Evolutionary conservation across 1,284 basidiomycete species (phyloP).

Genomic region (Limonomyces culmigenus): DNA sequence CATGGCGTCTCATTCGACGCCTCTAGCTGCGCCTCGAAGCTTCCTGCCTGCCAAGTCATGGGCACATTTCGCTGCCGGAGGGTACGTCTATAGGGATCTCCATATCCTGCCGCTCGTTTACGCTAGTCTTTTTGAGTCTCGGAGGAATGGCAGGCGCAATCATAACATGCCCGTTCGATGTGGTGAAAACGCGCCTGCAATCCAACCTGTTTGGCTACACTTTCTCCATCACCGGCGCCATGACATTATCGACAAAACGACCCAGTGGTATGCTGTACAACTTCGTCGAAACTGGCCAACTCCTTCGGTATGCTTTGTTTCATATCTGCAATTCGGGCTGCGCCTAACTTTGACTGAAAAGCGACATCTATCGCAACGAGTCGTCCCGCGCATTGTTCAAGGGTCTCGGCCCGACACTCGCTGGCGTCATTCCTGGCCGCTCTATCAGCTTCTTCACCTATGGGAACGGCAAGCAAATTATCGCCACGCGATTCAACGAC

Average conservation of each 20-base stretch:
- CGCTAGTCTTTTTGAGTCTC: slow-evolving; percentile 28
- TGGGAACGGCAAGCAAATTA: slow-evolving; percentile 88
- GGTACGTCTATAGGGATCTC: slow-evolving; percentile 36
- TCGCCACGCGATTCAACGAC: slow-evolving; percentile 70
- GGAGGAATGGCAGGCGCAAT: slow-evolving; percentile 98
- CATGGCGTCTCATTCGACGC: too few species aligned
- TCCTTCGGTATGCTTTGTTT: slow-evolving; percentile 59
- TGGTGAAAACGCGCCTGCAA: slow-evolving; percentile 95
- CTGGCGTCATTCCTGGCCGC: slow-evolving; percentile 88
- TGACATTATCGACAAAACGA: too few species aligned
- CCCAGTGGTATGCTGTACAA: slow-evolving; percentile 60
- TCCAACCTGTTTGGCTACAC: slow-evolving; percentile 73
- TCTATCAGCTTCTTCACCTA: slow-evolving; percentile 99
- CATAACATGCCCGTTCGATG: slow-evolving; percentile 93
- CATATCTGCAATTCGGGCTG: background rate
- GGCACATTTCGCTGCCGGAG: slow-evolving; percentile 76
- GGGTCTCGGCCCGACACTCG: slow-evolving; percentile 86
- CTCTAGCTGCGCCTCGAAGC: too few species aligned
- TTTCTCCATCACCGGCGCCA: slow-evolving; percentile 24
- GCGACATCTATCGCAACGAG: slow-evolving; percentile 84
- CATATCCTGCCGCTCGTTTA: background rate
- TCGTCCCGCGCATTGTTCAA: slow-evolving; percentile 85
- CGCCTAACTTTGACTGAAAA: slow-evolving; percentile 14
- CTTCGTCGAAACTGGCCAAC: slow-evolving; percentile 88
- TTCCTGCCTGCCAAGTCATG: slow-evolving; percentile 63